Percentiles rank a stretch among this genome's conserved stretches.
Evolutionary conservation across 306 rosid species (phyloP).

Genomic region (Dicorynia guianensis): DNA sequence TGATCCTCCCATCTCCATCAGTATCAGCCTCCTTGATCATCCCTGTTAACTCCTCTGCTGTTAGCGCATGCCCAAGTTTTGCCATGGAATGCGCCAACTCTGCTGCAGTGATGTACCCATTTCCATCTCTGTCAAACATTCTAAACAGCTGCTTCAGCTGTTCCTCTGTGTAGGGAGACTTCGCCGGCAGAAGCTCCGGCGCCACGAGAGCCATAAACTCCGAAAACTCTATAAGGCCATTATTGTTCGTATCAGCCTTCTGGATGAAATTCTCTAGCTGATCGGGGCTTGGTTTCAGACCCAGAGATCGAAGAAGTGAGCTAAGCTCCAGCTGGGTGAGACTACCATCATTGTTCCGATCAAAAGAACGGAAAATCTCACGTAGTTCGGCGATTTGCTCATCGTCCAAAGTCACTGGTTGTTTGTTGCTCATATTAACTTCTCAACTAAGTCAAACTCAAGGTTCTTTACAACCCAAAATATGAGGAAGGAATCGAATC

Average conservation of each 20-base stretch:
- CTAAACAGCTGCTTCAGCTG: slow-evolving; percentile 70
- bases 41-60: slow-evolving; percentile 86
- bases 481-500: neutral
- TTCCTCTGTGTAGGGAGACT: slow-evolving; percentile 84
- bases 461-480: neutral
- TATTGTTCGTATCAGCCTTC: slow-evolving; percentile 80
- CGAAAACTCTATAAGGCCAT: slow-evolving; percentile 81
- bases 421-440: slow-evolving; percentile 64
- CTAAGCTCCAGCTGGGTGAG: slow-evolving; percentile 85
- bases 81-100: slow-evolving; percentile 98
- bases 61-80: slow-evolving; percentile 79
- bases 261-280: slow-evolving; percentile 74
- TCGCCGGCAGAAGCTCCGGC: slow-evolving; percentile 76
- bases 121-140: slow-evolving; percentile 86
- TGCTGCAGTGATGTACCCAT: slow-evolving; percentile 86
- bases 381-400: slow-evolving; percentile 82
- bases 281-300: slow-evolving; percentile 82
- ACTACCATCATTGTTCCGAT: slow-evolving; percentile 90
- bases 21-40: slow-evolving; percentile 93
- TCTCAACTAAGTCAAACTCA: neutral
- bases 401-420: slow-evolving; percentile 71
- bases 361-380: slow-evolving; percentile 85
- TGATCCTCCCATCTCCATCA: slow-evolving; percentile 87
- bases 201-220: slow-evolving; percentile 81
- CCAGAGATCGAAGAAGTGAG: slow-evolving; percentile 81